Evolutionary conservation across 306 rosid species (phyloP), one percentile per base, ranked within the genome.

Genomic region (Ziziphus jujuba): DNA sequence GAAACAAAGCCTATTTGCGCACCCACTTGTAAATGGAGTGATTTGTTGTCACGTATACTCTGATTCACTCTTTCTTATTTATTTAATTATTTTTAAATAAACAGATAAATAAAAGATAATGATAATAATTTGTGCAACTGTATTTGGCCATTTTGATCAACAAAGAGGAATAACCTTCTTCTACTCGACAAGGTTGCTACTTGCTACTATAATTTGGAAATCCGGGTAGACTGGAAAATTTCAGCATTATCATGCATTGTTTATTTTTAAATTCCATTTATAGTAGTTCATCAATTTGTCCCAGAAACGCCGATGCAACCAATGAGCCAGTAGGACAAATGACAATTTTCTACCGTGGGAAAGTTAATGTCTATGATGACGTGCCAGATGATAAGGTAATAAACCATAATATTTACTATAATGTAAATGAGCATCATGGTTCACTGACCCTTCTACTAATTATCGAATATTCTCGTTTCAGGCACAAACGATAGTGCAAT

Each of bases 301-400:
- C 9, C 55, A 63, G 68, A 22, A 63, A 16, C 7, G 43, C 23
- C 56, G 56, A 28, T 3, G 56, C n/a, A 24, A 47, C 56, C 6
- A 48, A 45, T 47, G 56, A 63, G 22, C 56, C 68, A 45, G 40
- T 47, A 7, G 68, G 40, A 28, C 68, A 63, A 24, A 44, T 63
- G 68, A 63, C 55, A 24, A 47, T 63, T 49, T 63, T 63, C 68
- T 63, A 62, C 54, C 28, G 68, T 25, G 68, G 68, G 56, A 63
- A 48, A 47, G 68, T 63, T 38, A 63, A 23, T 63, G 56, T 63
- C 14, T 63, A 23, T 63, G 68, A 63, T 63, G 68, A 48, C 17
- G 52, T 50, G 15, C 51, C 69, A 28, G 58, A 10, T 31, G 58
- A 65, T 48, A 65, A 65, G 69, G 69, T 65, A 65, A 25, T 49